These are phyloP conservation scores for Starmerella stellata DNA, from an alignment of 805 yeast species.

Conservation along the genomic window DNA sequence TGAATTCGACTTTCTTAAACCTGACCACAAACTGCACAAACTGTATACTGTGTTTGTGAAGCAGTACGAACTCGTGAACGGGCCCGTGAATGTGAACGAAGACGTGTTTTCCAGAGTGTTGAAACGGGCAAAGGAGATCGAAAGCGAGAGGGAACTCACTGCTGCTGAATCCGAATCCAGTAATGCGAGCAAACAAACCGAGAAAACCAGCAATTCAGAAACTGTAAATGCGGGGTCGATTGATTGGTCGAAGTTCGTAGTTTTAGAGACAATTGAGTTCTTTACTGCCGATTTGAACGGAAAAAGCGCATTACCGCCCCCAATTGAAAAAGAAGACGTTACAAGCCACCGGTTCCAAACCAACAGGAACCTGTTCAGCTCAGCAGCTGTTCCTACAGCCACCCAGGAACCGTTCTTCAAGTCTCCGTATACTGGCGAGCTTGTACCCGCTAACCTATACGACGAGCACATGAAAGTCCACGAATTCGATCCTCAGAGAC, in stretches of 20 bases:
- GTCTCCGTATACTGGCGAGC: slow-evolving; percentile 65
- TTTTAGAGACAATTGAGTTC: slow-evolving; percentile 53
- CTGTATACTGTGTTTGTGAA: slow-evolving; percentile 33
- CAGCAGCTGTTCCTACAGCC: background rate
- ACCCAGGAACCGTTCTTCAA: slow-evolving; percentile 28
- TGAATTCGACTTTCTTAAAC: slow-evolving; percentile 39
- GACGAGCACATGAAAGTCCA: slow-evolving; percentile 47
- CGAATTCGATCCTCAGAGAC: slow-evolving; percentile 61
- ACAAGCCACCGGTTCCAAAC: background rate
- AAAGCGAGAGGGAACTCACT: too few relatives aligned
- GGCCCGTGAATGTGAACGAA: too few relatives aligned
- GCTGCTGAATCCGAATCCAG: too few relatives aligned
- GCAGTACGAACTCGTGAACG: too few relatives aligned
- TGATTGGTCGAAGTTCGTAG: slow-evolving; percentile 72
- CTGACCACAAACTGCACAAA: slow-evolving; percentile 40
- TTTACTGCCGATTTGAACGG: slow-evolving; percentile 16
- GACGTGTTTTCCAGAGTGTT: too few relatives aligned
- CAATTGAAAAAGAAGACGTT: background rate
- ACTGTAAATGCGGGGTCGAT: too few relatives aligned
- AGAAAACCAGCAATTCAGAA: too few relatives aligned
- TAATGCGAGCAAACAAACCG: too few relatives aligned
- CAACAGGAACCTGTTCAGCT: too few relatives aligned
- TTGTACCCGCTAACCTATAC: slow-evolving; percentile 52
- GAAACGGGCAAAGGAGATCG: too few relatives aligned
- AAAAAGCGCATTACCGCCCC: slow-evolving; percentile 29